Conservation (phyloP, 345 rosid genomes). For the Sonneratia caseolaris region DNA sequence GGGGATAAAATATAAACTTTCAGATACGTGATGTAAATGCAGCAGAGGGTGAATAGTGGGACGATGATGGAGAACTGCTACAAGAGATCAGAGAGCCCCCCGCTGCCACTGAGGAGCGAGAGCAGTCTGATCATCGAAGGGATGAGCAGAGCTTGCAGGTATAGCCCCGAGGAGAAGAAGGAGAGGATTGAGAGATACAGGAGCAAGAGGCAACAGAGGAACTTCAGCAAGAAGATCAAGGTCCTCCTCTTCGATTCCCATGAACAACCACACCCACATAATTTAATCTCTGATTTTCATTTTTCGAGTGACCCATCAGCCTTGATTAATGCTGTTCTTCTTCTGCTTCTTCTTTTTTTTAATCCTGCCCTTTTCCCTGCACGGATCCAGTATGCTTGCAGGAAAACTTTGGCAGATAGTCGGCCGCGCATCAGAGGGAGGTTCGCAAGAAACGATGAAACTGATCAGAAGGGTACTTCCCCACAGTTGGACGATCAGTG, state of each 20-base stretch:
- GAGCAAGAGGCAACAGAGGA: conserved; percentile 72
- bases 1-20: background rate
- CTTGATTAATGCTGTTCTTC: background rate
- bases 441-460: conserved; percentile 83
- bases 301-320: too few species aligned
- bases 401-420: conserved; percentile 94
- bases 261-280: too few species aligned
- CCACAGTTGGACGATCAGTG: conserved; percentile 25
- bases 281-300: too few species aligned
- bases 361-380: background rate
- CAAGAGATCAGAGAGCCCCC: conserved; percentile 38
- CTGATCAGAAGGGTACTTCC: conserved; percentile 25
- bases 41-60: conserved; percentile 22
- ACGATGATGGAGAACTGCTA: background rate
- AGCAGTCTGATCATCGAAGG: conserved; percentile 70
- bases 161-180: conserved; percentile 85
- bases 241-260: conserved; percentile 9
- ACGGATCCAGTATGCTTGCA: conserved; percentile 57
- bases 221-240: conserved; percentile 97
- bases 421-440: conserved; percentile 92
- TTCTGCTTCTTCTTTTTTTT: too few species aligned
- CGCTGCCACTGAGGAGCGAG: conserved; percentile 58
- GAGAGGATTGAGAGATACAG: conserved; percentile 79
- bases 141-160: conserved; percentile 66
- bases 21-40: background rate